Conservation (phyloP, 2,329 filamentous ascomycete genomes). For the Fusarium avenaceum region DNA sequence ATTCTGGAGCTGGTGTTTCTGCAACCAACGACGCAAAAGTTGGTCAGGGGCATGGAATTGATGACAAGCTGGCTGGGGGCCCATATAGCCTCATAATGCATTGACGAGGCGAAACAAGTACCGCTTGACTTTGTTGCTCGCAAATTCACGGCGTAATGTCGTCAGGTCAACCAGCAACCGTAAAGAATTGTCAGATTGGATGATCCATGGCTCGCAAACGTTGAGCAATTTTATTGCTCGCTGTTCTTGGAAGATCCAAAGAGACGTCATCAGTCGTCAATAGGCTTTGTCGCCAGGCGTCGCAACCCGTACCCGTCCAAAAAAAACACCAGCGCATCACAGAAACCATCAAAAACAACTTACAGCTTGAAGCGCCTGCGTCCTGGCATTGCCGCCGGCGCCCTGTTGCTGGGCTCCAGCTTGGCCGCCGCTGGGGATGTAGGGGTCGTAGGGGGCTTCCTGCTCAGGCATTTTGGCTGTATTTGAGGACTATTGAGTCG, state of each 20-base stretch:
- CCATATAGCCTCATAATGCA: slow-evolving; percentile 1
- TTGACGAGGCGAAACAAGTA: slow-evolving; percentile 1
- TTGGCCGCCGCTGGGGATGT: slow-evolving; percentile 82
- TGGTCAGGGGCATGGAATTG: slow-evolving; percentile 1
- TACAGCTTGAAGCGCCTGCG: slow-evolving; percentile 85
- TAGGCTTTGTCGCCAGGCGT: slow-evolving; percentile 27
- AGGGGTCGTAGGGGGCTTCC: slow-evolving; percentile 84
- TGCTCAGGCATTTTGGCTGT: slow-evolving; percentile 64
- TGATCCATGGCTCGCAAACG: background rate
- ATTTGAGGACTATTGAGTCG: slow-evolving; percentile 12
- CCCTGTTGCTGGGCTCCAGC: slow-evolving; percentile 57
- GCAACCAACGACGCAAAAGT: slow-evolving; percentile 1
- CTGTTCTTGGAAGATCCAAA: slow-evolving; percentile 11
- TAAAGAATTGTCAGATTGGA: background rate
- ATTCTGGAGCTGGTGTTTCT: background rate
- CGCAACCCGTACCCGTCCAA: slow-evolving; percentile 34
- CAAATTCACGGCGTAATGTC: background rate
- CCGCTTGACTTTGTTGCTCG: background rate
- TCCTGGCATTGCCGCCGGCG: slow-evolving; percentile 64
- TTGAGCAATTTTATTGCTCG: background rate
- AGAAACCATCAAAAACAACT: slow-evolving; percentile 55
- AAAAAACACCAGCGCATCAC: slow-evolving; percentile 39
- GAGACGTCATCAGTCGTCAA: slow-evolving; percentile 26
- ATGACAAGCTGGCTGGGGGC: background rate
- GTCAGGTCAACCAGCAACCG: background rate